Evolutionary conservation across 2,329 filamentous ascomycete genomes (phyloP).

Genomic region (Trichoderma sp.): DNA sequence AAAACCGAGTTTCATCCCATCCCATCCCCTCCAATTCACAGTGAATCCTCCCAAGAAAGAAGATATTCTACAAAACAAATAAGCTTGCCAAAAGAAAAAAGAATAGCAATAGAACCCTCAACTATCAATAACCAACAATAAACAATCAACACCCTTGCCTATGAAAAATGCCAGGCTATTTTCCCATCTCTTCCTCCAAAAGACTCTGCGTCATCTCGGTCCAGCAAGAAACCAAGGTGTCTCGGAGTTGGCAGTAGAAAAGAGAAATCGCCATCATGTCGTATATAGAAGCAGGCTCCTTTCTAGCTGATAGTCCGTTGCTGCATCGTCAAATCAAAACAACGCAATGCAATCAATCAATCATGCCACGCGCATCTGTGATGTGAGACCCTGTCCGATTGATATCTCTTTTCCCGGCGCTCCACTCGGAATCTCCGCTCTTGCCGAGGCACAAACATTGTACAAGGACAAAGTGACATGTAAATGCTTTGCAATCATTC

Average conservation of each 20-base stretch:
- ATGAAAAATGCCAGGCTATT: not conserved
- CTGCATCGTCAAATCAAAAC: not conserved
- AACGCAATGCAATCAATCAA: not conserved
- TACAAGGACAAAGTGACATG: not conserved
- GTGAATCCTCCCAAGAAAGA: not conserved
- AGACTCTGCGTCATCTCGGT: slow-evolving; percentile 2
- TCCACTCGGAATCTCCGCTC: slow-evolving; percentile 11
- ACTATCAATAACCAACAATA: not conserved
- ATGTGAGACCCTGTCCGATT: not conserved
- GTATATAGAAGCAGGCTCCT: not conserved
- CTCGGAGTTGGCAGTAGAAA: not conserved
- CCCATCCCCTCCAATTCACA: not conserved
- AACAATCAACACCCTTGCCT: not conserved
- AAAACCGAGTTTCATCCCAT: no score
- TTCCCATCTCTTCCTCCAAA: not conserved
- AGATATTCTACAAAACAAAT: not conserved
- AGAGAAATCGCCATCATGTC: not conserved
- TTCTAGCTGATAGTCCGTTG: not conserved
- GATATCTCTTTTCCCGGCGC: not conserved
- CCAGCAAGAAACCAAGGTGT: not conserved
- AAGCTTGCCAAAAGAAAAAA: not conserved
- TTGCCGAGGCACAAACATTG: not conserved
- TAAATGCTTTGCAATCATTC: not conserved
- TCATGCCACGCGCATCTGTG: slow-evolving; percentile 2
- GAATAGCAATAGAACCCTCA: not conserved